Percentiles rank a stretch among this genome's conserved stretches.
Conservation (phyloP, 257 asterid species). For the Solanum pennellii region DNA sequence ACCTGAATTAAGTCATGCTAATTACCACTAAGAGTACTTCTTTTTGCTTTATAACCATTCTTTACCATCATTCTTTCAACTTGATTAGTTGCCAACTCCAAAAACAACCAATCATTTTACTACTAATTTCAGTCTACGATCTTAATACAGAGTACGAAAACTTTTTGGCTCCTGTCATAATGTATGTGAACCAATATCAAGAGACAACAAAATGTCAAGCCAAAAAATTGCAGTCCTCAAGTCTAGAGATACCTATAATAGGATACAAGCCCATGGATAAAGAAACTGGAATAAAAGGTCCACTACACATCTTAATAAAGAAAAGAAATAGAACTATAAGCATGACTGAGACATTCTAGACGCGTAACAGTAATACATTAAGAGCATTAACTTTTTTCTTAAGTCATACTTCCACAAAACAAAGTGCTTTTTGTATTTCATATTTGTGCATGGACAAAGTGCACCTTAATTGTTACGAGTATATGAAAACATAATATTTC, state of each 20-base stretch:
- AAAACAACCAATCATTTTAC: not conserved
- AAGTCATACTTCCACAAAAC: not conserved
- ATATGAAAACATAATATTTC: not conserved
- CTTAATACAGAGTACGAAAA: not conserved
- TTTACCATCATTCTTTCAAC: not conserved
- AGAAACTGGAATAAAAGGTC: not conserved
- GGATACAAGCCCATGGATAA: not conserved
- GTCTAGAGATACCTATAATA: not conserved
- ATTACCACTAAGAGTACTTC: not conserved
- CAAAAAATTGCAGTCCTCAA: not conserved
- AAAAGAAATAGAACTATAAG: not conserved
- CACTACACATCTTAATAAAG: not conserved
- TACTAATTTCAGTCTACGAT: not conserved
- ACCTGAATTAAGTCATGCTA: not conserved
- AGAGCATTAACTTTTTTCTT: not conserved
- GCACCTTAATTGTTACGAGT: not conserved
- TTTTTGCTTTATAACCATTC: not conserved
- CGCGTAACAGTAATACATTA: not conserved
- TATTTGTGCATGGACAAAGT: not conserved
- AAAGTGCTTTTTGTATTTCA: not conserved
- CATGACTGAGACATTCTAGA: not conserved
- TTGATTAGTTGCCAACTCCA: not conserved
- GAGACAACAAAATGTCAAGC: not conserved
- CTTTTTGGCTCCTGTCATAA: not conserved
- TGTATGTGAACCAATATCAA: not conserved